phyloP scores from a whole-genome alignment of 148 eudicot species.

The Silene uniflora region DNA sequence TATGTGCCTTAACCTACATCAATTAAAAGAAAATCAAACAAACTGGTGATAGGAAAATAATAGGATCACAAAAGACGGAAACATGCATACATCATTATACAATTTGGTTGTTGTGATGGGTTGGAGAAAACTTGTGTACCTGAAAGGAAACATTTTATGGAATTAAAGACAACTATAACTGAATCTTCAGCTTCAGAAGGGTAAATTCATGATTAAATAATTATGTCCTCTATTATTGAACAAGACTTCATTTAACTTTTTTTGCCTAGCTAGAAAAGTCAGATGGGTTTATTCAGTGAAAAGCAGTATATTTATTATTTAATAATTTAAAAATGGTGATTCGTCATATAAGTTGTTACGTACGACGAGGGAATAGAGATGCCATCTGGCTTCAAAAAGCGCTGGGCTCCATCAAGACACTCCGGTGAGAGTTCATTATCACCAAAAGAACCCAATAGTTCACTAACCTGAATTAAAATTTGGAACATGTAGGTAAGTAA shows the following conservation, averaged over 20 bases:
- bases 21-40: slow-evolving; percentile 3
- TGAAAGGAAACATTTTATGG: slow-evolving; percentile 26
- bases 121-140: slow-evolving; percentile 93
- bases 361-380: slow-evolving; percentile 97
- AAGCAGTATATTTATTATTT: no score
- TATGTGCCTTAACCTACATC: slow-evolving; percentile 74
- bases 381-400: slow-evolving; percentile 85
- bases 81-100: slow-evolving; percentile 65
- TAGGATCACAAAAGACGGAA: background rate
- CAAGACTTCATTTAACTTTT: no score
- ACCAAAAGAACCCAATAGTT: slow-evolving; percentile 91
- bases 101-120: slow-evolving; percentile 85
- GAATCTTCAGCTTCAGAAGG: background rate
- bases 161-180: background rate
- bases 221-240: no score
- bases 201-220: background rate
- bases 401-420: slow-evolving; percentile 96
- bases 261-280: no score
- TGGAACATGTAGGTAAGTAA: slow-evolving; percentile 10
- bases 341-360: slow-evolving; percentile 21
- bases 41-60: background rate
- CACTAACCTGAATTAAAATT: slow-evolving; percentile 66
- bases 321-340: background rate
- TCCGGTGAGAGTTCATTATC: slow-evolving; percentile 99
- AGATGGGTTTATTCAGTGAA: no score